Evolutionary conservation across 2,329 filamentous ascomycete species (phyloP).

Genomic region (Monosporascus cannonballus): DNA sequence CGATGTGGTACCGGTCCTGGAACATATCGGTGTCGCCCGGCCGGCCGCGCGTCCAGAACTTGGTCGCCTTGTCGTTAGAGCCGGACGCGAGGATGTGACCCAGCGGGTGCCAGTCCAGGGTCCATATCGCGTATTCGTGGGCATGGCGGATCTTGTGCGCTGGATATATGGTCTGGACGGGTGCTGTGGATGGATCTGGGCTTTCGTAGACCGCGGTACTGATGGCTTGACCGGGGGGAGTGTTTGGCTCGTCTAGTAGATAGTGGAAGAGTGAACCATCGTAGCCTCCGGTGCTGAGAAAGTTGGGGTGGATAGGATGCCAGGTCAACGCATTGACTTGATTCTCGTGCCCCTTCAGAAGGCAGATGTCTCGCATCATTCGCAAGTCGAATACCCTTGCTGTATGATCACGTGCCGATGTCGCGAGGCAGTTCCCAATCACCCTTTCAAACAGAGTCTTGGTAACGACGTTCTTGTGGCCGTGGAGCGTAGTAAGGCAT

Average conservation of each 20-base stretch:
- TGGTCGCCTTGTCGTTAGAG: conserved; percentile 91
- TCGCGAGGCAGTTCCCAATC: conserved; percentile 79
- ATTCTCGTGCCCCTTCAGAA: conserved; percentile 92
- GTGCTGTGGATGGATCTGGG: conserved; percentile 69
- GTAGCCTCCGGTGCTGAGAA: conserved; percentile 84
- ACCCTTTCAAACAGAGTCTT: conserved; percentile 86
- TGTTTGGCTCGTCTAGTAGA: conserved; percentile 90
- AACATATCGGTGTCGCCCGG: conserved; percentile 81
- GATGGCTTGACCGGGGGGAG: conserved; percentile 64
- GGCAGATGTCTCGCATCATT: conserved; percentile 96
- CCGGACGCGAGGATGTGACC: conserved; percentile 94
- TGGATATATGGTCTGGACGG: conserved; percentile 86
- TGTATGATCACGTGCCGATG: conserved; percentile 87
- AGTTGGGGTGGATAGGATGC: conserved; percentile 86
- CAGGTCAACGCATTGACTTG: conserved; percentile 88
- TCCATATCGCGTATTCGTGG: conserved; percentile 95
- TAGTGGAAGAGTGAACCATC: conserved; percentile 91
- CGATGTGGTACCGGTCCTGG: conserved; percentile 92
- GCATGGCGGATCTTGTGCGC: conserved; percentile 82
- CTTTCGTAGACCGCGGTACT: conserved; percentile 80
- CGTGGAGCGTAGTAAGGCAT: conserved; percentile 88
- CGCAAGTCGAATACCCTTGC: conserved; percentile 90
- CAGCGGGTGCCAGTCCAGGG: conserved; percentile 93
- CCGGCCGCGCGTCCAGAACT: conserved; percentile 89
- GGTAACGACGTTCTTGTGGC: conserved; percentile 95